Evolutionary conservation across 2,329 filamentous ascomycete species (phyloP).

Genomic region (Monosporascus sp.): DNA sequence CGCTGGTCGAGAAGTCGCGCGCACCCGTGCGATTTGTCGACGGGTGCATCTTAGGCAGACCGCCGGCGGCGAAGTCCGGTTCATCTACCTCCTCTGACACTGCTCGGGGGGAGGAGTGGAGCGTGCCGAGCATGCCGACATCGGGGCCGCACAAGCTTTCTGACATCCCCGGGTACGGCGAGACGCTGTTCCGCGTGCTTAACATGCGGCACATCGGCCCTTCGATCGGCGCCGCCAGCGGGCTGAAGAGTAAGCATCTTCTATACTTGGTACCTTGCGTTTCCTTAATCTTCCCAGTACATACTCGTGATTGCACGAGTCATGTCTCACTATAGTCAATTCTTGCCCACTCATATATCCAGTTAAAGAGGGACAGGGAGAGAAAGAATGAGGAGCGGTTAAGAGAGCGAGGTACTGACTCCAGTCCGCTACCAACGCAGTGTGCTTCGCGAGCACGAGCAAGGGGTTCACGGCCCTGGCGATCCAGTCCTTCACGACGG

Average conservation of each 20-base stretch:
- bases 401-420: too few species aligned
- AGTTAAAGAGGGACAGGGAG: too few species aligned
- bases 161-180: conserved; percentile 34
- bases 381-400: too few species aligned
- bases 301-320: too few species aligned
- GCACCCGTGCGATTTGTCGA: conserved; percentile 48
- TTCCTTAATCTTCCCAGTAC: too few species aligned
- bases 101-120: conserved; percentile 29
- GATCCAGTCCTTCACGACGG: conserved; percentile 67
- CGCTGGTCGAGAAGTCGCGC: conserved; percentile 34
- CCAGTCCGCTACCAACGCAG: background rate
- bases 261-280: too few species aligned
- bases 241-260: conserved; percentile 45
- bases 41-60: conserved; percentile 52
- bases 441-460: conserved; percentile 57
- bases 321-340: too few species aligned
- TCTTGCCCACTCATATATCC: too few species aligned
- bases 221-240: conserved; percentile 50
- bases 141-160: conserved; percentile 43
- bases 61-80: conserved; percentile 35
- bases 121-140: conserved; percentile 37
- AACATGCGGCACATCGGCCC: conserved; percentile 44
- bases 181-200: conserved; percentile 36
- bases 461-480: conserved; percentile 66
- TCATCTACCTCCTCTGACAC: conserved; percentile 12